Evolutionary conservation across 1,284 basidiomycete species (phyloP), one percentile per base, ranked within the genome.

Genomic region (Coriolopsis trogii): DNA sequence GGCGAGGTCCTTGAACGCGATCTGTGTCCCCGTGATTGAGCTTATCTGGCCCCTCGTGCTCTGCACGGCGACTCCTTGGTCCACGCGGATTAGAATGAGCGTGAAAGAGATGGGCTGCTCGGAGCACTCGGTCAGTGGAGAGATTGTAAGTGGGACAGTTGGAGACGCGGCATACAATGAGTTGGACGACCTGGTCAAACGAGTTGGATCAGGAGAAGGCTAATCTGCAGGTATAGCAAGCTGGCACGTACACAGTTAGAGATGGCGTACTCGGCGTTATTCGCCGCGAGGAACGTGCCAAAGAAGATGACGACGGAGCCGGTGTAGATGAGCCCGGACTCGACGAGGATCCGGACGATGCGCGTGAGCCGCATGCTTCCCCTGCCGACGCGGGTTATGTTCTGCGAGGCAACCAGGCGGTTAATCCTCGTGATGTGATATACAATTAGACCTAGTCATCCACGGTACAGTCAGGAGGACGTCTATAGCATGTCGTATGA

Each of bases 381-480:
- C n/a, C n/a, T n/a, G 15, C 33, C 33, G 2, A 34, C 33, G 33
- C 33, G 33, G 8, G 33, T 34, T n/a, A 34, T 16, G 33, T 18
- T 6, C n/a, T 34, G 33, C 7, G 33, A 16, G 3, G 33, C 33
- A 13, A 34, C n/a, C 24, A 51, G 38, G 18, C 24, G 25, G 13
- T 49, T 30, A 28, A 53, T 64, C 6, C 49, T 62, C 69, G 71
- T 71, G 25, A 74, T 70, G 9, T 68, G 65, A 41, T 67, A 61
- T 3, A 74, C 69, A 30, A 76, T 73, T 20, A 73, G 49, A 12
- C 61, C 71, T n/a, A n/a, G n/a, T n/a, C n/a, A n/a, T n/a, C n/a
- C n/a, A n/a, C n/a, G n/a, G n/a, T 73, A 18, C 1, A 10, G 6
- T 16, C 20, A n/a, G n/a, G n/a, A n/a, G n/a, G n/a, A n/a, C n/a